phyloP scores from a whole-genome alignment of 176 grass and related monocot genomes.

The Oryza punctata region DNA sequence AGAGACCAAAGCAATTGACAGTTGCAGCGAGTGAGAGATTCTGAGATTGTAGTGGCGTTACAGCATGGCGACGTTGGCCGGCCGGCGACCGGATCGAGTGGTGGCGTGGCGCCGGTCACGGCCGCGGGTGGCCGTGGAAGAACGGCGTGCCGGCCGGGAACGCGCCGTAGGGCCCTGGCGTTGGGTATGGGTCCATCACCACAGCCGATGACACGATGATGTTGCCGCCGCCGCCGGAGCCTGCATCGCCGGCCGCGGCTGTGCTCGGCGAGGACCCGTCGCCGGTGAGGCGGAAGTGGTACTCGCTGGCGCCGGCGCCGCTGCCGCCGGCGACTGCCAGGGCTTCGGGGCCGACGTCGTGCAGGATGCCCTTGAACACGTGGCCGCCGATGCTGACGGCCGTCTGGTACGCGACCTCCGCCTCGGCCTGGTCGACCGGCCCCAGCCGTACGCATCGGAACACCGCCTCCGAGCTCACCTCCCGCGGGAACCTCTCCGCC shows the following conservation, averaged over 20 bases:
- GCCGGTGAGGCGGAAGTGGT: conserved; percentile 54
- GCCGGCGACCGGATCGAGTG: conserved; percentile 1
- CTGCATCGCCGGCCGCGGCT: conserved; percentile 29
- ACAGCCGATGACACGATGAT: conserved; percentile 66
- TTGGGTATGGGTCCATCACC: conserved; percentile 89
- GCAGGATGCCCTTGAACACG: conserved; percentile 92
- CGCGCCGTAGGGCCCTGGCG: conserved; percentile 53
- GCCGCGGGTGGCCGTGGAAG: conserved; percentile 62
- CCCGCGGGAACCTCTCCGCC: conserved; percentile 63
- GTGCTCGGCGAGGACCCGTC: conserved; percentile 53
- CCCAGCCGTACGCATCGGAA: conserved; percentile 87
- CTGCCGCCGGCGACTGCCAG: background rate
- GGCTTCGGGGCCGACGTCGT: conserved; percentile 68
- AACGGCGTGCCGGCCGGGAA: conserved; percentile 61
- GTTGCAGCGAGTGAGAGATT: conserved; percentile 39
- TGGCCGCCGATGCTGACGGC: conserved; percentile 85
- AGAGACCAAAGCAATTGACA: conserved; percentile 49
- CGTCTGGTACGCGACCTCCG: conserved; percentile 87
- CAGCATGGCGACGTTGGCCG: background rate
- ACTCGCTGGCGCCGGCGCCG: background rate
- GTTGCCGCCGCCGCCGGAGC: conserved; percentile 28
- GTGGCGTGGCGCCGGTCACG: conserved; percentile 34
- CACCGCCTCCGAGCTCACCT: conserved; percentile 84
- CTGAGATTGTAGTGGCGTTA: conserved; percentile 51
- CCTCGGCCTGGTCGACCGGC: conserved; percentile 64